Conservation (phyloP, 352 stramenopile genomes). For the Phytophthora rubi region DNA sequence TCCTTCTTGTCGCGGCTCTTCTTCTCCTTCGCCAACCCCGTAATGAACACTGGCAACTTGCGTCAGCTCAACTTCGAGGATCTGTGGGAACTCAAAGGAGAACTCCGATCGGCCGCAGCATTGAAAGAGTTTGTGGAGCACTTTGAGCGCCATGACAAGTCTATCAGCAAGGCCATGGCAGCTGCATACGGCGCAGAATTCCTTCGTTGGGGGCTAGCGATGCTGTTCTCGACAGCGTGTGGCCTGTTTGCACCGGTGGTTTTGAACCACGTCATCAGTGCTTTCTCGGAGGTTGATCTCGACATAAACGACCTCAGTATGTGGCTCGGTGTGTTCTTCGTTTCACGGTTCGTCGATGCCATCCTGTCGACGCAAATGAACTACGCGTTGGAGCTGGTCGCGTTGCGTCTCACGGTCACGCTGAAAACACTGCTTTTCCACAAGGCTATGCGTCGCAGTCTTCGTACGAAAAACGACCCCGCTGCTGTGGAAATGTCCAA, state of each 20-base stretch:
- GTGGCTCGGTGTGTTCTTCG: constrained; percentile 62
- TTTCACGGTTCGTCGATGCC: constrained; percentile 36
- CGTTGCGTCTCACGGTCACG: constrained; percentile 41
- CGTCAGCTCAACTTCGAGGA: constrained; percentile 51
- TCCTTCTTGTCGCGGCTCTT: constrained; percentile 39
- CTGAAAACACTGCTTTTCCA: constrained; percentile 51
- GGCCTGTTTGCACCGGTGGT: constrained; percentile 52
- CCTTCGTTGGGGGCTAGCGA: constrained; percentile 34
- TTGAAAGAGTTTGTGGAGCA: constrained; percentile 37
- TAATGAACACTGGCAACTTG: constrained; percentile 51
- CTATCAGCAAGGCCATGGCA: constrained; percentile 35
- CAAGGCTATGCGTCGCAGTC: constrained; percentile 45
- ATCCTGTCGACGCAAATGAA: constrained; percentile 31
- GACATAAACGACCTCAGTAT: constrained; percentile 30
- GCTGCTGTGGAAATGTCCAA: constrained; percentile 87
- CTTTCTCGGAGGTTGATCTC: constrained; percentile 29
- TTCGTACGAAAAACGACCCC: constrained; percentile 21
- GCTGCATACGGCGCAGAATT: constrained; percentile 36
- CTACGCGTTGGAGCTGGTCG: constrained; percentile 41
- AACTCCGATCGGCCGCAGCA: constrained; percentile 30
- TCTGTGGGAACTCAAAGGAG: constrained; percentile 47
- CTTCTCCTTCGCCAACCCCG: constrained; percentile 50
- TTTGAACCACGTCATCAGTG: constrained; percentile 54
- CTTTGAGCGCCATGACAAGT: constrained; percentile 28
- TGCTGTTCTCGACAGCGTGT: constrained; percentile 40